Evolutionary conservation across 805 yeast genomes (phyloP).

Genomic region (Metschnikowia noctiluminum): DNA sequence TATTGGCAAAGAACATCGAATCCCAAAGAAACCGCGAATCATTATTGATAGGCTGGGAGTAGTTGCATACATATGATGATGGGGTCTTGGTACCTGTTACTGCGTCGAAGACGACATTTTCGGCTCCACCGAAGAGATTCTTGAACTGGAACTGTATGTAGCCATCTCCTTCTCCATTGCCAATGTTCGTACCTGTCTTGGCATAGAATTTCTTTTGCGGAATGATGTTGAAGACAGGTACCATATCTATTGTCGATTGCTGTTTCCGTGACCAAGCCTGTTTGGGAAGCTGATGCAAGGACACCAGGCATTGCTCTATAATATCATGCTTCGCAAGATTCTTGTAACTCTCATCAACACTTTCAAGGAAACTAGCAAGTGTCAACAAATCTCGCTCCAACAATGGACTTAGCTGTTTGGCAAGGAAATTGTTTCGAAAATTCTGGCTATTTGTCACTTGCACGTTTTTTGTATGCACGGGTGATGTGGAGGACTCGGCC

Average conservation of each 20-base stretch:
- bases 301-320: conserved; percentile 40
- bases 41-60: conserved; percentile 44
- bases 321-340: conserved; percentile 43
- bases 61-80: conserved; percentile 48
- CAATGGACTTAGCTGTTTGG: conserved; percentile 47
- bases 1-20: conserved; percentile 38
- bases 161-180: conserved; percentile 97
- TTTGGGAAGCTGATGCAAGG: conserved; percentile 21
- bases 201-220: conserved; percentile 75
- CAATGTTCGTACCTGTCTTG: conserved; percentile 92
- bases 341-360: conserved; percentile 43
- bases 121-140: conserved; percentile 59
- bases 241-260: conserved; percentile 21
- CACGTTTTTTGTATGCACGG: conserved; percentile 43
- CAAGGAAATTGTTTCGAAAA: conserved; percentile 45
- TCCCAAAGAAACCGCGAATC: conserved; percentile 40
- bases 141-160: conserved; percentile 67
- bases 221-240: conserved; percentile 35
- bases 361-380: conserved; percentile 35
- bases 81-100: conserved; percentile 48
- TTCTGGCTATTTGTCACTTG: conserved; percentile 47
- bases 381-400: conserved; percentile 35
- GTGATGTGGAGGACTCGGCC: conserved; percentile 30
- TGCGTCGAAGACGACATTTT: conserved; percentile 49
- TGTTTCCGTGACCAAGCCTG: conserved; percentile 7